Percentiles rank a stretch among this genome's conserved stretches.
phyloP scores from a whole-genome alignment of 2,329 filamentous ascomycete species.

The Mariannaea sp. region DNA sequence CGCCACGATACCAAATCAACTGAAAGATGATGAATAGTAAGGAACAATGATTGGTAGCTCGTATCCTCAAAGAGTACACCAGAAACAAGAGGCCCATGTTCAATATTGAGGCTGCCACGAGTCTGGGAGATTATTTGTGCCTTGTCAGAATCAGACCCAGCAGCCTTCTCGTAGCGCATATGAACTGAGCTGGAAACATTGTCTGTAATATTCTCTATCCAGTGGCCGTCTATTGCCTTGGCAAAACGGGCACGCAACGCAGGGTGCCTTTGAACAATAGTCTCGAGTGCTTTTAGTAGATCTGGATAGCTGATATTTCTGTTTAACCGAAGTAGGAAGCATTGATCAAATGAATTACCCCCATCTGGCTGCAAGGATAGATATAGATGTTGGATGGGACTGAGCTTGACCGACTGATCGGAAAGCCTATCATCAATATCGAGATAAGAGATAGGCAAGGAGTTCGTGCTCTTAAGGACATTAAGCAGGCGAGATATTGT shows the following conservation, averaged over 20 bases:
- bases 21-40: constrained; percentile 2
- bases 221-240: too few species aligned
- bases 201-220: too few species aligned
- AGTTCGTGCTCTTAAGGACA: too few species aligned
- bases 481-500: too few species aligned
- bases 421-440: too few species aligned
- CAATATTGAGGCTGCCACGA: background rate
- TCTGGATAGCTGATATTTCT: background rate
- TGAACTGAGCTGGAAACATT: too few species aligned
- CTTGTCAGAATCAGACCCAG: too few species aligned
- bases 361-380: background rate
- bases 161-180: too few species aligned
- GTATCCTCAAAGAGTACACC: background rate
- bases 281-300: background rate
- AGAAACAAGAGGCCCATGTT: background rate
- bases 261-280: background rate
- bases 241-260: background rate
- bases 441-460: too few species aligned
- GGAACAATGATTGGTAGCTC: background rate
- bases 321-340: background rate
- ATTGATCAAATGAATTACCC: background rate
- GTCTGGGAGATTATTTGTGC: background rate
- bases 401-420: background rate
- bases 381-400: background rate
- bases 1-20: constrained; percentile 13